These are phyloP conservation scores for Cadophora malorum DNA, from an alignment of 2,329 filamentous ascomycete species.

Conservation along the genomic window DNA sequence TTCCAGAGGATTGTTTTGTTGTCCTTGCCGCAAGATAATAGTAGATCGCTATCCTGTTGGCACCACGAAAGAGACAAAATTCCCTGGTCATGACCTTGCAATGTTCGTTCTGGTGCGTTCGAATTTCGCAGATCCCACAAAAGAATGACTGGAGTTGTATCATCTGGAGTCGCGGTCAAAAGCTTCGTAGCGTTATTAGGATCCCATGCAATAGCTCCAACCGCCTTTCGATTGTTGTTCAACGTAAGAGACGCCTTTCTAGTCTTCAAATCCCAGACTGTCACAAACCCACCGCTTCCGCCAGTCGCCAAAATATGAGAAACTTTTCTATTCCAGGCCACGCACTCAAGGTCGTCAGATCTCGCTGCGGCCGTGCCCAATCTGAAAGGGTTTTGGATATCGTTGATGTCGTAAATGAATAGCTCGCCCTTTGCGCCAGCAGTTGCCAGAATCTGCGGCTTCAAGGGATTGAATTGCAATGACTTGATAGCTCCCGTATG, in stretches of 20 bases:
- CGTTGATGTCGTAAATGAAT: slow-evolving; percentile 93
- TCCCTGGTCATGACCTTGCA: slow-evolving; percentile 93
- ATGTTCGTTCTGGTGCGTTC: slow-evolving; percentile 86
- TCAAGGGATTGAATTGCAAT: slow-evolving; percentile 93
- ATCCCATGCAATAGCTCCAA: slow-evolving; percentile 97
- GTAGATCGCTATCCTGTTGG: slow-evolving; percentile 82
- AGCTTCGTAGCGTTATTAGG: slow-evolving; percentile 94
- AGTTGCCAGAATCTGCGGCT: slow-evolving; percentile 89
- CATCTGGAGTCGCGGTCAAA: slow-evolving; percentile 88
- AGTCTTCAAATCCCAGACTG: slow-evolving; percentile 97
- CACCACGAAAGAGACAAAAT: slow-evolving; percentile 97
- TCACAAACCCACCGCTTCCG: slow-evolving; percentile 91
- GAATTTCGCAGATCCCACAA: slow-evolving; percentile 97
- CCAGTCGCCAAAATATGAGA: slow-evolving; percentile 95
- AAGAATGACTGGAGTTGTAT: slow-evolving; percentile 85
- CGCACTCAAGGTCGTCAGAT: slow-evolving; percentile 92
- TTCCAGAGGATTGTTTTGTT: slow-evolving; percentile 97
- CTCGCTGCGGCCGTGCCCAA: slow-evolving; percentile 87
- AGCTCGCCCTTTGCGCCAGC: slow-evolving; percentile 95
- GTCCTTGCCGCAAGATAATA: slow-evolving; percentile 95
- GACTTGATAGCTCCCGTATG: slow-evolving; percentile 93
- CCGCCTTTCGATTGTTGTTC: slow-evolving; percentile 91
- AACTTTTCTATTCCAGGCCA: slow-evolving; percentile 99
- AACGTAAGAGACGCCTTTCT: slow-evolving; percentile 97
- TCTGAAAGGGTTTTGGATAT: slow-evolving; percentile 85